Evolutionary conservation across 176 grass and related monocot species (phyloP).

Genomic region (Oryza meridionalis): DNA sequence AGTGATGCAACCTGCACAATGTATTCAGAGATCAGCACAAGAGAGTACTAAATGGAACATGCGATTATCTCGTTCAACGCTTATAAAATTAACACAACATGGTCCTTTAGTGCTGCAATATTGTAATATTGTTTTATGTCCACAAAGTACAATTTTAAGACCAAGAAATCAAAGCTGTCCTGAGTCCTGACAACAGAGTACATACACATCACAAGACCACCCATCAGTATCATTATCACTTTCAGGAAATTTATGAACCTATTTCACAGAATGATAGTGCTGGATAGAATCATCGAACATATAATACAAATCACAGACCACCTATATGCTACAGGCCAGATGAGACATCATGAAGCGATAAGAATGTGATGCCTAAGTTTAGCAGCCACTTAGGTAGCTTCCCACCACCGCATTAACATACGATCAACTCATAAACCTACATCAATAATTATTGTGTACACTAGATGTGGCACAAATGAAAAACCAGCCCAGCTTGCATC

Average conservation of each 20-base stretch:
- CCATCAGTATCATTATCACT: not conserved
- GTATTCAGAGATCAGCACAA: not conserved
- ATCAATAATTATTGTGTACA: not conserved
- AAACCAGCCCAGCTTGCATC: not conserved
- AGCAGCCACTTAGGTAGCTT: not conserved
- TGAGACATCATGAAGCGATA: not conserved
- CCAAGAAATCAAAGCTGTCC: not conserved
- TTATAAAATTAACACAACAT: not conserved
- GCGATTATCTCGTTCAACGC: not conserved
- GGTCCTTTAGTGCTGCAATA: not conserved
- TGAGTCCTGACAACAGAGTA: not conserved
- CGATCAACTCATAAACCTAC: not conserved
- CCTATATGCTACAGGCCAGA: not conserved
- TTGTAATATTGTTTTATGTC: not conserved
- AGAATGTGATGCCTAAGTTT: not conserved
- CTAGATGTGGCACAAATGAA: not conserved
- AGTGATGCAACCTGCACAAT: slow-evolving; percentile 62
- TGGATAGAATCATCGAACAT: not conserved
- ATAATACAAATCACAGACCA: not conserved
- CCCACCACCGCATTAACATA: not conserved
- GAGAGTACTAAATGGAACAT: not conserved
- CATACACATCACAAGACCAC: not conserved
- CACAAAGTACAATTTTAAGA: slow-evolving; percentile 8
- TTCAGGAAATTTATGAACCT: not conserved
- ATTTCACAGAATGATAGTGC: not conserved